A percentile compares a stretch with the other conserved stretches of the same genome.
phyloP scores from a whole-genome alignment of 495 filamentous ascomycete genomes.

The Daldinia concentrica region DNA sequence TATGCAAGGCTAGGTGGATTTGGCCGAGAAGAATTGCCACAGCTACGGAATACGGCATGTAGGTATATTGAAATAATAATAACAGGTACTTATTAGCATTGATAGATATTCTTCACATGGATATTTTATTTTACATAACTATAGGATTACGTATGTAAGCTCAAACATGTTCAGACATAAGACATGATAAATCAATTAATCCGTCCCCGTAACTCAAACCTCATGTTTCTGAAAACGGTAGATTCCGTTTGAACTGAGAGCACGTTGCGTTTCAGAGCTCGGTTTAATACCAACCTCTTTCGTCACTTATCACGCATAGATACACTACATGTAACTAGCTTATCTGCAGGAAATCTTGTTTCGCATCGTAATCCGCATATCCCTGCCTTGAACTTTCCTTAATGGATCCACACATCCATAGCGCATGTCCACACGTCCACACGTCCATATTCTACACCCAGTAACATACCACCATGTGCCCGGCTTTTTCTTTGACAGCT shows the following conservation, averaged over 20 bases:
- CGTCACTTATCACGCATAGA: background rate
- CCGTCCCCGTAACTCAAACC: constrained; percentile 11
- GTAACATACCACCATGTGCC: constrained; percentile 7
- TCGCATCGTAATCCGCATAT: constrained; percentile 35
- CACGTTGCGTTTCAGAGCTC: constrained; percentile 26
- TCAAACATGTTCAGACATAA: background rate
- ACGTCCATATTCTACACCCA: too few species aligned
- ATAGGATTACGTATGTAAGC: background rate
- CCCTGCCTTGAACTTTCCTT: constrained; percentile 12
- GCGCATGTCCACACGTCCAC: background rate
- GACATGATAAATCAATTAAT: background rate
- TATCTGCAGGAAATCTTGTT: constrained; percentile 33
- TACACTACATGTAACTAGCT: background rate
- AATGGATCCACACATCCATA: background rate
- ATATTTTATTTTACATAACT: too few species aligned
- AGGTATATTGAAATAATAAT: background rate
- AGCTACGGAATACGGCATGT: background rate
- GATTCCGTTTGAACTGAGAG: constrained; percentile 33
- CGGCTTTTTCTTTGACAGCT: constrained; percentile 2
- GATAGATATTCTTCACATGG: background rate
- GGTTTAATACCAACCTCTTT: constrained; percentile 24
- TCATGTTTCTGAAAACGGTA: constrained; percentile 36
- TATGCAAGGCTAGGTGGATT: constrained; percentile 34
- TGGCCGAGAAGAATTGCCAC: constrained; percentile 34
- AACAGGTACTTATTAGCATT: background rate